These are phyloP conservation scores for Globisporangium middletonii DNA, from an alignment of 352 stramenopile species.

Conservation along the genomic window DNA sequence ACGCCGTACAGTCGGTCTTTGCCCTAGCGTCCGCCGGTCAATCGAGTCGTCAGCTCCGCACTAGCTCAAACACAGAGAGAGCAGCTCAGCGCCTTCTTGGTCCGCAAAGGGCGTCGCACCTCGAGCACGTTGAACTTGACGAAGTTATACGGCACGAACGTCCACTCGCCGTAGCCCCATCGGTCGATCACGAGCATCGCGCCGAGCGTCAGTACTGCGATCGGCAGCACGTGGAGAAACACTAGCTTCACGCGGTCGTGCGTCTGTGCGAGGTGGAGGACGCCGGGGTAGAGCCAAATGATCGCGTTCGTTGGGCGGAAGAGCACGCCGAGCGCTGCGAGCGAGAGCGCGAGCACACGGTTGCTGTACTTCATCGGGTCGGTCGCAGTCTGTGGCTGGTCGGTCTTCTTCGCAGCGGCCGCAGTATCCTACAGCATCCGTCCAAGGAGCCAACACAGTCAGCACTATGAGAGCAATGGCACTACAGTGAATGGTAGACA, in stretches of 20 bases:
- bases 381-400: neutral
- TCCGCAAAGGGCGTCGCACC: constrained; percentile 17
- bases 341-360: constrained; percentile 34
- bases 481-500: neutral
- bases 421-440: constrained; percentile 11
- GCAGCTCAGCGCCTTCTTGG: neutral
- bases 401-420: constrained; percentile 32
- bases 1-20: constrained; percentile 80
- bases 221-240: constrained; percentile 44
- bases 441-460: neutral
- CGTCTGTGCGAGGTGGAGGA: constrained; percentile 46
- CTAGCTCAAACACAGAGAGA: neutral
- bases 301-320: constrained; percentile 78
- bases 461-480: neutral
- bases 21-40: constrained; percentile 23
- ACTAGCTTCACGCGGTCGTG: constrained; percentile 32
- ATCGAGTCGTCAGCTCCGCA: neutral
- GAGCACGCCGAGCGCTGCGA: constrained; percentile 67
- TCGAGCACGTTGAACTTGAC: constrained; percentile 85
- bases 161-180: constrained; percentile 73
- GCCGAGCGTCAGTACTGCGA: constrained; percentile 40
- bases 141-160: constrained; percentile 84
- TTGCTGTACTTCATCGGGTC: constrained; percentile 23
- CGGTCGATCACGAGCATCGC: constrained; percentile 74
- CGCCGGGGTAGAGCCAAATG: constrained; percentile 69